Evolutionary conservation across 2,329 filamentous ascomycete species (phyloP).

Genomic region (Monilinia vaccinii-corymbosi): DNA sequence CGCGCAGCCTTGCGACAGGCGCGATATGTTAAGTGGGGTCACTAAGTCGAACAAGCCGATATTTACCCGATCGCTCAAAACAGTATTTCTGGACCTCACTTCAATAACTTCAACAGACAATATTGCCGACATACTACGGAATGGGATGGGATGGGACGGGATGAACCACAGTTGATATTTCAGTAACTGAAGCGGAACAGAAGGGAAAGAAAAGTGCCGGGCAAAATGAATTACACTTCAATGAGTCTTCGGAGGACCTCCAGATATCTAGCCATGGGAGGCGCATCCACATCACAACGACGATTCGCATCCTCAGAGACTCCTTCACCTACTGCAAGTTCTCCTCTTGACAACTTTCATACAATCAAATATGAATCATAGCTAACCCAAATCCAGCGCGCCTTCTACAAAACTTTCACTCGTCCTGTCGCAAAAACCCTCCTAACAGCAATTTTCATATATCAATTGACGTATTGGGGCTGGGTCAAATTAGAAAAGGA

Average conservation of each 20-base stretch:
- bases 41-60: background rate
- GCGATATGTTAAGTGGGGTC: background rate
- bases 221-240: constrained; percentile 1
- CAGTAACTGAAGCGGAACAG: background rate
- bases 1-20: background rate
- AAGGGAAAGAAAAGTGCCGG: background rate
- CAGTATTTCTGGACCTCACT: background rate
- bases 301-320: constrained; percentile 4
- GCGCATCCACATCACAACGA: background rate
- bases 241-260: background rate
- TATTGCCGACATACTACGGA: background rate
- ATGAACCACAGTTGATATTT: background rate
- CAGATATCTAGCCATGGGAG: background rate
- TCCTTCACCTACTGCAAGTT: constrained; percentile 5
- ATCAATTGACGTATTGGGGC: constrained; percentile 65
- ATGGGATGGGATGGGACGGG: constrained; percentile 4
- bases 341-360: background rate
- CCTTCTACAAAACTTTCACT: constrained; percentile 68
- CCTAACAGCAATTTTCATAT: constrained; percentile 66
- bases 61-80: background rate
- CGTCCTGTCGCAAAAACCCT: constrained; percentile 66
- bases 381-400: constrained; percentile 34
- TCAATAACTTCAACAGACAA: background rate
- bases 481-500: constrained; percentile 69
- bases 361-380: too few relatives aligned